Conservation (phyloP, 2,329 filamentous ascomycete species). For the Bipolaris bicolor region DNA sequence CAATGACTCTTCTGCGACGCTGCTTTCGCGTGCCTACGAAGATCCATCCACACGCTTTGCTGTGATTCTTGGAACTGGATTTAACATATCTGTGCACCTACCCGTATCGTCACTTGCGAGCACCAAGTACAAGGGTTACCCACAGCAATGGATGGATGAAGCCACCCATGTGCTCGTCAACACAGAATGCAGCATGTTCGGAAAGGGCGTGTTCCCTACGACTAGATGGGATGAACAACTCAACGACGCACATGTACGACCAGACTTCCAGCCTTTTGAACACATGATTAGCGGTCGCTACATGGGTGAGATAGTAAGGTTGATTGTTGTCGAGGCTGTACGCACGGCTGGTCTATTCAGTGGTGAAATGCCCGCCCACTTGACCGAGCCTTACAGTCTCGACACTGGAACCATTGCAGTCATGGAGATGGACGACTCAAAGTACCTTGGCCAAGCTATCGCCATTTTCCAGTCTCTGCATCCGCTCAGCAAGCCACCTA, state of each 20-base stretch:
- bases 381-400: slow-evolving; percentile 63
- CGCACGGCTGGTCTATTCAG: slow-evolving; percentile 62
- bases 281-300: slow-evolving; percentile 69
- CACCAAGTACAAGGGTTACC: slow-evolving; percentile 63
- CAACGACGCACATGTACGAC: slow-evolving; percentile 62
- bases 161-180: slow-evolving; percentile 69
- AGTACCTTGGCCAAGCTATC: slow-evolving; percentile 49
- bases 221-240: slow-evolving; percentile 68
- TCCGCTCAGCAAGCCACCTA: slow-evolving; percentile 53
- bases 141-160: slow-evolving; percentile 60
- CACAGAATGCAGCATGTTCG: slow-evolving; percentile 71
- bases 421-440: slow-evolving; percentile 58
- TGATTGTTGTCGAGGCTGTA: slow-evolving; percentile 66
- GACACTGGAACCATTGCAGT: slow-evolving; percentile 65
- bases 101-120: slow-evolving; percentile 60
- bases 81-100: slow-evolving; percentile 68
- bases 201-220: slow-evolving; percentile 62
- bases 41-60: slow-evolving; percentile 67
- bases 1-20: slow-evolving; percentile 67
- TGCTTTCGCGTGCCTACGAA: slow-evolving; percentile 67
- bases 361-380: slow-evolving; percentile 61
- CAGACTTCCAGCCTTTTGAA: slow-evolving; percentile 70
- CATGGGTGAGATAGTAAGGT: slow-evolving; percentile 66
- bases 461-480: slow-evolving; percentile 60
- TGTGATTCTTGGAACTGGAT: slow-evolving; percentile 68